These are phyloP conservation scores for Favolaschia claudopus DNA, from an alignment of 768 basidiomycete genomes.

Conservation along the genomic window DNA sequence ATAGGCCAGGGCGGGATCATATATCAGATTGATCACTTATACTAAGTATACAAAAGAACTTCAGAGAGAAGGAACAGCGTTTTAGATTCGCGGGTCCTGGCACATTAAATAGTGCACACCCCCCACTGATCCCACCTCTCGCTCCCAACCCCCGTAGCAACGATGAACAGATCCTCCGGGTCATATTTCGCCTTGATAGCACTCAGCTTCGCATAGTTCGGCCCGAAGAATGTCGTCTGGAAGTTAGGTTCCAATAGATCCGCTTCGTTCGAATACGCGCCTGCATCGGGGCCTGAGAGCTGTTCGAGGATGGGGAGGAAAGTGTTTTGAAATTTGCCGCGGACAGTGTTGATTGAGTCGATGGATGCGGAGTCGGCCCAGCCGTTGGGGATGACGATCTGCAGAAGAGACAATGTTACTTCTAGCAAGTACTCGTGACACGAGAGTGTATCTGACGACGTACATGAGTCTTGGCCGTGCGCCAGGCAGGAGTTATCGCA, in stretches of 20 bases:
- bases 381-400: slow-evolving; percentile 25
- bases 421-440: no score
- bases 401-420: neutral
- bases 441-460: slow-evolving; percentile 4
- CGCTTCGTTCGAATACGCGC: slow-evolving; percentile 44
- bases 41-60: no score
- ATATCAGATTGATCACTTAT: no score
- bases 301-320: slow-evolving; percentile 35
- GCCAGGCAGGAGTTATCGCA: slow-evolving; percentile 40
- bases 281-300: slow-evolving; percentile 35
- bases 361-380: slow-evolving; percentile 24
- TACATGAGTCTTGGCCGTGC: slow-evolving; percentile 45
- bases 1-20: no score
- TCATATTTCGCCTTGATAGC: slow-evolving; percentile 41
- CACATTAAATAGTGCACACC: no score
- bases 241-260: slow-evolving; percentile 40
- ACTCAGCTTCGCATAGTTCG: slow-evolving; percentile 38
- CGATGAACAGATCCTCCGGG: slow-evolving; percentile 42
- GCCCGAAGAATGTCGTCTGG: slow-evolving; percentile 40
- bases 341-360: slow-evolving; percentile 22
- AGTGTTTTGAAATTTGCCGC: slow-evolving; percentile 29
- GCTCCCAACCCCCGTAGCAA: slow-evolving; percentile 37
- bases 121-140: slow-evolving; percentile 44
- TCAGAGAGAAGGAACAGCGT: no score
- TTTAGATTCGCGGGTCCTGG: no score